Base-by-base conservation (phyloP, 768 basidiomycete species). In the Candolleomyces aberdarensis region DNA sequence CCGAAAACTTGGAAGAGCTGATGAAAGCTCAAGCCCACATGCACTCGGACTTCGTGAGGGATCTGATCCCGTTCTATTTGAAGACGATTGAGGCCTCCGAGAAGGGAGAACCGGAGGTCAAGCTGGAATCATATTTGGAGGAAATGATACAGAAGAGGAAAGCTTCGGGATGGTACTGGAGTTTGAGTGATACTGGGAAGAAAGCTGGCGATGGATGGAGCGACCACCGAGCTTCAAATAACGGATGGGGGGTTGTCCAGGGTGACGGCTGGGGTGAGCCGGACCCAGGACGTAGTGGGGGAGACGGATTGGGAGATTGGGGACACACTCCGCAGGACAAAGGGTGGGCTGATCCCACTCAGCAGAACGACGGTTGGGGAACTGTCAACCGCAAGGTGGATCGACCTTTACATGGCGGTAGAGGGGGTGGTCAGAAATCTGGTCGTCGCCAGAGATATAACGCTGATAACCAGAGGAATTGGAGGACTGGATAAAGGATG, bases 11-110 rank as follows among this genome's bases (percentile, higher is more conserved):
- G 44, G 61, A 62, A 29, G 63, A 61, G 15, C 14, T 53, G 20
- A n/a, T 62, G 31, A 31, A 15, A 13, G 41, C 26, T 6, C 55
- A 62, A 26, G 56, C 48, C 9, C 46, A 43, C 3, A 48, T 51
- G 4, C 57, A 54, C 22, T 41, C 44, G n/a, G 56, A 64, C 22
- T 39, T 62, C 4, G n/a, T 50, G 26, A 48, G 46, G 20, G 56
- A 58, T 22, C n/a, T 64, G n/a, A 56, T 64, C 10, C 60, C 63
- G 3, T 64, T 57, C 49, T 64, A 56, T 43, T 26, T 64, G 40
- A 47, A 57, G 44, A 52, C 56, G 31, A 56, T 64, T 7, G 48
- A 61, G 36, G 63, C 63, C 22, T 60, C 63, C n/a, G 63, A 64
- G 47, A 22, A 44, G 39, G 63, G 52, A 15, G 57, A 64, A 57